These are phyloP conservation scores for Sphaceloma murrayae DNA, from an alignment of 2,329 filamentous ascomycete species.

Conservation along the genomic window DNA sequence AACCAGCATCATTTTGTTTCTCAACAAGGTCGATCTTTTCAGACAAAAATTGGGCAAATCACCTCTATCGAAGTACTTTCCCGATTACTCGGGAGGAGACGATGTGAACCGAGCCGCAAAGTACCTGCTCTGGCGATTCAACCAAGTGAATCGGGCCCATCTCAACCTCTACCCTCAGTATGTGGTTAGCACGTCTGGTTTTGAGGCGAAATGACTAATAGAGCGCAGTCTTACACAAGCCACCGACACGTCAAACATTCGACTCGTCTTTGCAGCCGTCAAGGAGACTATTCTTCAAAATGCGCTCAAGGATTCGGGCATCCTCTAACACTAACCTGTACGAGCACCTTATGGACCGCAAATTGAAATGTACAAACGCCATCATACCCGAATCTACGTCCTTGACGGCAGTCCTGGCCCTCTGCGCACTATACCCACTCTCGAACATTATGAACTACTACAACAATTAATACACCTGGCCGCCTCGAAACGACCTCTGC, in stretches of 20 bases:
- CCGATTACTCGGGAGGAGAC: constrained; percentile 93
- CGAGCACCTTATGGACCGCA: constrained; percentile 8
- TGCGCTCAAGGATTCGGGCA: constrained; percentile 93
- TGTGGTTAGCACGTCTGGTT: constrained; percentile 55
- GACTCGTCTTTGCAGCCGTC: constrained; percentile 92
- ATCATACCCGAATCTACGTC: constrained; percentile 13
- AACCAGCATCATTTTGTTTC: constrained; percentile 94
- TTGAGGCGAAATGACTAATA: too few relatives aligned
- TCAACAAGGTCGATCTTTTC: constrained; percentile 99
- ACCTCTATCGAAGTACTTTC: constrained; percentile 89
- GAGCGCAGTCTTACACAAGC: constrained; percentile 78
- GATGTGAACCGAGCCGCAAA: constrained; percentile 98
- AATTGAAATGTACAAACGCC: constrained; percentile 15
- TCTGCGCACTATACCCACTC: constrained; percentile 15
- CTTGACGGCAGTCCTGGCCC: constrained; percentile 13
- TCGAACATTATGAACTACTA: constrained; percentile 9
- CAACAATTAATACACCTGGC: constrained; percentile 9
- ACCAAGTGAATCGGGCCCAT: constrained; percentile 94
- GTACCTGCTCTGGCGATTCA: constrained; percentile 96
- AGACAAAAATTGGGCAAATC: constrained; percentile 86
- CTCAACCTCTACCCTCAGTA: constrained; percentile 97
- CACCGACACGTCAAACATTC: constrained; percentile 96
- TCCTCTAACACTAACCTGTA: constrained; percentile 55
- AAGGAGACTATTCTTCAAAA: constrained; percentile 99
- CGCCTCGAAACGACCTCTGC: constrained; percentile 1